phyloP scores from a whole-genome alignment of 768 basidiomycete species.

The Xerocomellus dryophilus region DNA sequence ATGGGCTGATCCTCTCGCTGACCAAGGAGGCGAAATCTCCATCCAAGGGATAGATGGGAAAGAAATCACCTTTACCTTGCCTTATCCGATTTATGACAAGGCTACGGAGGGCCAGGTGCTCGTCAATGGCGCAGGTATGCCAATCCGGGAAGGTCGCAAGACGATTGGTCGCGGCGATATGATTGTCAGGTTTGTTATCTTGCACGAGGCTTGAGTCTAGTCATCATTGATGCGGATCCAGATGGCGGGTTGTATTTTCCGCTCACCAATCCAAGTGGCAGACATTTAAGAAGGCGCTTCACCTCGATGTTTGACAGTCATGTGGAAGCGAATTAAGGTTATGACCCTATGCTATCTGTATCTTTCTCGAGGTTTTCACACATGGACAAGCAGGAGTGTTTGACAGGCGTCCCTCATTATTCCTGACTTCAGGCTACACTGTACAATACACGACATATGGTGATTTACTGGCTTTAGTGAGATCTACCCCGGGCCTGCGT shows the following conservation, averaged over 20 bases:
- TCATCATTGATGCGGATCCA: constrained; percentile 8
- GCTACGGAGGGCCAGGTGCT: constrained; percentile 47
- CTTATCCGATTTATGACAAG: constrained; percentile 49
- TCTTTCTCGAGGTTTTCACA: constrained; percentile 15
- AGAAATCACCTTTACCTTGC: constrained; percentile 47
- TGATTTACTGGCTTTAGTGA: background rate
- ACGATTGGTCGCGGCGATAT: constrained; percentile 59
- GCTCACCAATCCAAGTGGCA: constrained; percentile 33
- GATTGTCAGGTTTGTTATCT: constrained; percentile 48
- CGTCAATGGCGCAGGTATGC: constrained; percentile 68
- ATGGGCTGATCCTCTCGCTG: constrained; percentile 49
- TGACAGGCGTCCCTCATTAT: constrained; percentile 7
- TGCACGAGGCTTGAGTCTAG: background rate
- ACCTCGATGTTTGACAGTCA: constrained; percentile 23
- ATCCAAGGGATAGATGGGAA: constrained; percentile 60
- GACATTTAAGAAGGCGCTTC: constrained; percentile 28
- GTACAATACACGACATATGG: constrained; percentile 29
- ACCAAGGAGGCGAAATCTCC: constrained; percentile 47
- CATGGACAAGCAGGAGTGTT: constrained; percentile 17
- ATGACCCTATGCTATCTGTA: constrained; percentile 22
- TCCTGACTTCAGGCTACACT: constrained; percentile 15
- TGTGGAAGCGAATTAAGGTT: constrained; percentile 7
- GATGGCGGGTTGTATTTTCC: constrained; percentile 34
- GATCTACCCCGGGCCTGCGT: background rate
- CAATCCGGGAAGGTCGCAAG: constrained; percentile 50